Evolutionary conservation across 2,329 filamentous ascomycete species (phyloP), one percentile per base, ranked within the genome.

Genomic region (Annulohypoxylon truncatum): DNA sequence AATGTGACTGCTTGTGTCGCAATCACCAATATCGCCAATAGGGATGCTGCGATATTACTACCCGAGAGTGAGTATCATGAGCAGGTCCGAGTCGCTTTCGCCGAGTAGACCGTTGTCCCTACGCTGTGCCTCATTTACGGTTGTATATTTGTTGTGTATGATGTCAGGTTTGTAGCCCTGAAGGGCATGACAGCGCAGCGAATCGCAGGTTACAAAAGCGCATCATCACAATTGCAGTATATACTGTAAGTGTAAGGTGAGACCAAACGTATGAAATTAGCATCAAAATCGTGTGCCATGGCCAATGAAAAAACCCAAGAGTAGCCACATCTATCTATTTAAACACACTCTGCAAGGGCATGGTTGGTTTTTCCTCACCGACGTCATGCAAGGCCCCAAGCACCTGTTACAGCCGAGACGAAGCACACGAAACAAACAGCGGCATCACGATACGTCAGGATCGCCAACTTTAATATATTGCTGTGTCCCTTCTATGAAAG

Each of bases 401-500:
- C 35, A 50, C 57, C 46, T 35, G 58, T 62, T 56, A 54, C 60
- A 59, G 47, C 57, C 54, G 61, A 62, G 26, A 28, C 46, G 57
- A 67, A 51, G 57, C 64, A 67, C 60, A 62, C 64, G 61, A 67
- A 69, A 67, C 67, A 69, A 62, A 67, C 54, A 61, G 31, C 51
- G 10, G 42, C 48, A 50, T 59, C 46, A 56, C 58, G 50, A 48
- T 62, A 67, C 64, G 67, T 69, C 61, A 64, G 58, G 67, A 69
- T 67, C 61, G 51, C 28, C 60, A 38, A n/a, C 38, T 52, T 63
- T 68, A 66, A 60, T 68, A 35, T 63, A 66, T 52, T 47, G 35
- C 13, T 26, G 31, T 53, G 42, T 33, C 22, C 18, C 44, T 20
- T 42, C 5, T 42, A 12, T 20, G 15, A 35, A 52, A 62, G 28